Base-by-base conservation (phyloP, 1,139 yeast species). In the Kluyveromyces sp. region DNA sequence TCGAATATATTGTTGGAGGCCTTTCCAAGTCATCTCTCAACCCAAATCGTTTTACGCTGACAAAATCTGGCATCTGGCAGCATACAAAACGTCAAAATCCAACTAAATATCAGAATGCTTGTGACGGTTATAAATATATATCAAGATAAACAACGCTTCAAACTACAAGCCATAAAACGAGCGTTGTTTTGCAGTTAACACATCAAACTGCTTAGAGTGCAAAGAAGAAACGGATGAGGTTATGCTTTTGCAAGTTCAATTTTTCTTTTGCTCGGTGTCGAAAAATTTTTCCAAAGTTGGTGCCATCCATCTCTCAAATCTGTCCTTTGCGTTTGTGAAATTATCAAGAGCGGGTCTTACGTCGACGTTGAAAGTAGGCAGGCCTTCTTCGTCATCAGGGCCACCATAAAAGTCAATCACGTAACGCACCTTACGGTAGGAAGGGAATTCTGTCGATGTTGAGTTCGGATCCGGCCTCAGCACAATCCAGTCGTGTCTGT, bases 401-500 rank as follows among this genome's bases (percentile, higher is more conserved):
- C 95, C 95, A 1, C 95, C 95, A 62, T 94, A 94, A 65, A 89
- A 94, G 64, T 94, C 99, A 57, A 94, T 88, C 31, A 94, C 95
- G 57, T 94, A 94, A 50, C 98, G 75, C 19, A 92, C 78, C 66
- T 78, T 64, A 52, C 72, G 56, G 85, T 89, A 75, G 0, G 66
- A 60, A 2, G 68, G 71, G 33, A 67, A 65, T 11, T 63, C 54
- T 1, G 55, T 56, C 38, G 58, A 60, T 1, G 59, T 49, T 3
- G 58, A 49, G 16, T 40, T 45, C 2, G 61, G 63, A 38, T 55
- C 51, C 50, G 66, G 72, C 54, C 99, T 74, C 55, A 89, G 71
- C 6, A 94, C 95, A 3, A 95, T 85, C 99, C 99, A 94, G 66
- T 94, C 99, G 58, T 94, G 99, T 63, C 98, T 79, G 64, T 94